phyloP scores from a whole-genome alignment of 805 yeast genomes.

The Candida sithepensis region DNA sequence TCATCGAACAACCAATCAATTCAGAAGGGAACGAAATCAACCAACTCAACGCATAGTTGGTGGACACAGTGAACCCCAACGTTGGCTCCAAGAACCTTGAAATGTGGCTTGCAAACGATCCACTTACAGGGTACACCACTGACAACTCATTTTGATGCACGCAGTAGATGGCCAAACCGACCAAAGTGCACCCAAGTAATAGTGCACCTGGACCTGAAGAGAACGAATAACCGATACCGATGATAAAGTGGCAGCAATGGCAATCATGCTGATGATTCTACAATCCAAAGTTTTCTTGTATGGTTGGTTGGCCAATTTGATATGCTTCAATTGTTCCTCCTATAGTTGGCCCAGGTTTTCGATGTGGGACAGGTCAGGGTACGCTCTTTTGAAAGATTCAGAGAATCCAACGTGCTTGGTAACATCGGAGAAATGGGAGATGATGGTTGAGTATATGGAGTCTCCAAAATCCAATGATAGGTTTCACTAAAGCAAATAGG shows the following conservation, averaged over 20 bases:
- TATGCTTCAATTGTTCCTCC: slow-evolving; percentile 7
- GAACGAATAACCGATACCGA: slow-evolving; percentile 58
- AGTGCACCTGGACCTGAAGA: slow-evolving; percentile 28
- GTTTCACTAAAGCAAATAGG: no score
- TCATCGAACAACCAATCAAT: slow-evolving; percentile 56
- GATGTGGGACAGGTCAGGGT: neutral
- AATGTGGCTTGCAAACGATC: slow-evolving; percentile 42
- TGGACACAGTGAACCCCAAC: slow-evolving; percentile 50
- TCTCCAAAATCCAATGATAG: neutral
- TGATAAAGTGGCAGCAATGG: slow-evolving; percentile 70
- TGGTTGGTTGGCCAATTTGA: slow-evolving; percentile 11
- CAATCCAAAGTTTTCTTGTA: slow-evolving; percentile 40
- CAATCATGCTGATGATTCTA: slow-evolving; percentile 67
- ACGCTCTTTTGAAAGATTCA: slow-evolving; percentile 6
- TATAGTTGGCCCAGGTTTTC: neutral
- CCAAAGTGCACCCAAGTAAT: slow-evolving; percentile 13
- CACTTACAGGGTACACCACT: slow-evolving; percentile 50
- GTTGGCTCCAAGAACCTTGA: slow-evolving; percentile 54
- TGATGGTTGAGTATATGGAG: neutral
- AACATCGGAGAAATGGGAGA: neutral
- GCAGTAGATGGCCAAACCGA: slow-evolving; percentile 27
- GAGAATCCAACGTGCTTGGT: neutral
- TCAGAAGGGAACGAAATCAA: slow-evolving; percentile 56
- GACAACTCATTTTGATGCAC: slow-evolving; percentile 43
- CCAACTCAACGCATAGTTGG: slow-evolving; percentile 55